phyloP scores from a whole-genome alignment of 1,284 basidiomycete species.

The Peniophora sp. region DNA sequence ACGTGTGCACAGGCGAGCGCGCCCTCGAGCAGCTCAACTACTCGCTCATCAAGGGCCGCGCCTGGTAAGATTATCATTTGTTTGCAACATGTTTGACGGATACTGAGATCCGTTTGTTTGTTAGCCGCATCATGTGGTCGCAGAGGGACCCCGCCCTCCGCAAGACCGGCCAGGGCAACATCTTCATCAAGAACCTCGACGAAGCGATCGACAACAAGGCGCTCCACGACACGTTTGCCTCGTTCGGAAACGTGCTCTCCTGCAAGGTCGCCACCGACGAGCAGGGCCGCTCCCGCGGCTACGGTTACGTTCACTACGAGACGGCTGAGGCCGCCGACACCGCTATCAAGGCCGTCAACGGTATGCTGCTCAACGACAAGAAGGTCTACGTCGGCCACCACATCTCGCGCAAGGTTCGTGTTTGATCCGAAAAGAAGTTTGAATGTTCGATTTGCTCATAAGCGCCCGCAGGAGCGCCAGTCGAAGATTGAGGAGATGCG shows the following conservation, averaged over 20 bases:
- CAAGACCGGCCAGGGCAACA: conserved; percentile 99
- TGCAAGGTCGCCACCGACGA: conserved; percentile 99
- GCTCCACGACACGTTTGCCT: conserved; percentile 98
- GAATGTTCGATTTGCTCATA: background rate
- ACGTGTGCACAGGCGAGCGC: conserved; percentile 67
- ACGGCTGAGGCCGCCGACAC: conserved; percentile 93
- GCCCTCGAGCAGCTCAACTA: conserved; percentile 99
- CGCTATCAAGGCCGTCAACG: conserved; percentile 98
- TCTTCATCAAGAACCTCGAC: conserved; percentile 99
- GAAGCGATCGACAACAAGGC: conserved; percentile 99
- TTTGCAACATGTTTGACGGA: background rate
- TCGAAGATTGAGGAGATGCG: conserved; percentile 98
- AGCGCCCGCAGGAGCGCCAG: conserved; percentile 69
- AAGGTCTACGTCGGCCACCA: conserved; percentile 99
- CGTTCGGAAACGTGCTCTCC: conserved; percentile 97
- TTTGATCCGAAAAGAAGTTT: background rate
- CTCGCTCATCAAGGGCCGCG: conserved; percentile 95
- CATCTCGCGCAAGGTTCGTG: conserved; percentile 86
- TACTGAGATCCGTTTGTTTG: conserved; percentile 7
- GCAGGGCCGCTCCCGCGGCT: conserved; percentile 88
- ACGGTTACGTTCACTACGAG: conserved; percentile 99
- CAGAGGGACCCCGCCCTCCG: conserved; percentile 99
- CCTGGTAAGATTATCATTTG: conserved; percentile 58
- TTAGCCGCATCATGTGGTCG: conserved; percentile 99
- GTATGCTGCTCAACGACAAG: conserved; percentile 99